Conservation (phyloP, 2,329 filamentous ascomycete species). For the Cryphonectria naterciae region DNA sequence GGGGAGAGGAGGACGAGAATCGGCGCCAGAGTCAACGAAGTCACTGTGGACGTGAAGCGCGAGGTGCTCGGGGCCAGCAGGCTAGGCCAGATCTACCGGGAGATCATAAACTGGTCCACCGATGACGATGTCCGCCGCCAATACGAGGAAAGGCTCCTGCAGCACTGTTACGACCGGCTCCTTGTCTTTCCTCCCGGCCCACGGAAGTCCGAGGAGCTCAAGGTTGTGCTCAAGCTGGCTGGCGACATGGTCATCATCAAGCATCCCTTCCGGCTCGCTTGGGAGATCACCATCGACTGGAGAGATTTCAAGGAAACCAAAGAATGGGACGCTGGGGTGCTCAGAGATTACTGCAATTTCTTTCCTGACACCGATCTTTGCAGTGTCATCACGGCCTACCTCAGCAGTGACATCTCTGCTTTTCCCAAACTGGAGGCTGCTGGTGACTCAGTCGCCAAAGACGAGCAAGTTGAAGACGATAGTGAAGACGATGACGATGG, state of each 20-base stretch:
- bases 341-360: conserved; percentile 79
- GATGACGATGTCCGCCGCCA: conserved; percentile 83
- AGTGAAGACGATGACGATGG: conserved; percentile 64
- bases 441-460: conserved; percentile 36
- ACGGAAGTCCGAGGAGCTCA: conserved; percentile 71
- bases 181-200: conserved; percentile 65
- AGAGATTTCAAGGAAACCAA: conserved; percentile 74
- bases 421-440: conserved; percentile 58
- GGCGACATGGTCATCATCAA: conserved; percentile 96
- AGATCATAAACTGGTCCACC: conserved; percentile 86
- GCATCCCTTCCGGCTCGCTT: conserved; percentile 85
- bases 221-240: conserved; percentile 75
- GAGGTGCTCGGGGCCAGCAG: conserved; percentile 79
- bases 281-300: conserved; percentile 92
- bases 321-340: conserved; percentile 77
- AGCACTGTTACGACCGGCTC: conserved; percentile 79
- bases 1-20: conserved; percentile 85
- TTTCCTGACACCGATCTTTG: conserved; percentile 85
- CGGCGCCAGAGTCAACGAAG: conserved; percentile 80
- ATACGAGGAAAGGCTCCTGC: conserved; percentile 89
- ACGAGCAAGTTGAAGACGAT: conserved; percentile 52
- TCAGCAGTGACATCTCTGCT: conserved; percentile 82
- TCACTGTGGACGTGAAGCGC: conserved; percentile 83
- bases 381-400: conserved; percentile 79
- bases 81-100: conserved; percentile 78